Conservation (phyloP, 352 stramenopile genomes). For the Pythium pyrilobum region DNA sequence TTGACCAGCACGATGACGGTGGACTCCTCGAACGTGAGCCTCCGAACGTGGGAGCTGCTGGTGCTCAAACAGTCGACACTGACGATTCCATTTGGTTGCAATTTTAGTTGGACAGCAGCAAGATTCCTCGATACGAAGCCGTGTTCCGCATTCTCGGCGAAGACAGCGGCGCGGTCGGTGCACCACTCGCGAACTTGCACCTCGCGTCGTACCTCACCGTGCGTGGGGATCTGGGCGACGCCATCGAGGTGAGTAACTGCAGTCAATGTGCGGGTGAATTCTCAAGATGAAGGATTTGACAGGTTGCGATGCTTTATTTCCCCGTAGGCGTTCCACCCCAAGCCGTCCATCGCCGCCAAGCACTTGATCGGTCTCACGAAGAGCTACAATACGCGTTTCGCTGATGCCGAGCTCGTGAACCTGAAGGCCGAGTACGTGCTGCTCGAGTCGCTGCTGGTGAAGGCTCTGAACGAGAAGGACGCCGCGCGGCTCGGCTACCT, state of each 20-base stretch:
- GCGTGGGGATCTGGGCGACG: conserved; percentile 45
- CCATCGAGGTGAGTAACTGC: conserved; percentile 34
- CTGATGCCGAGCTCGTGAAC: conserved; percentile 22
- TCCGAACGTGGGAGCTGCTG: no score
- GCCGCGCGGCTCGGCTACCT: conserved; percentile 52
- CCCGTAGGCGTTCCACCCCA: conserved; percentile 52
- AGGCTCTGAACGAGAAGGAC: conserved; percentile 42
- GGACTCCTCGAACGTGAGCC: conserved; percentile 39
- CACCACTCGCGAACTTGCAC: conserved; percentile 60
- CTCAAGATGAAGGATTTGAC: neutral
- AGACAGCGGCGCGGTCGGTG: conserved; percentile 60
- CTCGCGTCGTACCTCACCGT: conserved; percentile 60
- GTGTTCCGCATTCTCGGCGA: conserved; percentile 71
- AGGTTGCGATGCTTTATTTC: neutral
- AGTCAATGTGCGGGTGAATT: neutral
- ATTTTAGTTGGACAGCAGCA: conserved; percentile 41
- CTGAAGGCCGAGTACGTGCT: conserved; percentile 79
- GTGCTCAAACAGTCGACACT: no score
- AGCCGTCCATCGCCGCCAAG: conserved; percentile 68
- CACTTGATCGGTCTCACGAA: conserved; percentile 51
- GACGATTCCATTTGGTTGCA: neutral
- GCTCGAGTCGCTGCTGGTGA: conserved; percentile 66
- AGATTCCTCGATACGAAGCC: conserved; percentile 62
- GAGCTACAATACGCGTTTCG: conserved; percentile 60
- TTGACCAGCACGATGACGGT: conserved; percentile 39